These are phyloP conservation scores for Astrothelium subdiscretum DNA, from an alignment of 495 filamentous ascomycete genomes.

Conservation along the genomic window DNA sequence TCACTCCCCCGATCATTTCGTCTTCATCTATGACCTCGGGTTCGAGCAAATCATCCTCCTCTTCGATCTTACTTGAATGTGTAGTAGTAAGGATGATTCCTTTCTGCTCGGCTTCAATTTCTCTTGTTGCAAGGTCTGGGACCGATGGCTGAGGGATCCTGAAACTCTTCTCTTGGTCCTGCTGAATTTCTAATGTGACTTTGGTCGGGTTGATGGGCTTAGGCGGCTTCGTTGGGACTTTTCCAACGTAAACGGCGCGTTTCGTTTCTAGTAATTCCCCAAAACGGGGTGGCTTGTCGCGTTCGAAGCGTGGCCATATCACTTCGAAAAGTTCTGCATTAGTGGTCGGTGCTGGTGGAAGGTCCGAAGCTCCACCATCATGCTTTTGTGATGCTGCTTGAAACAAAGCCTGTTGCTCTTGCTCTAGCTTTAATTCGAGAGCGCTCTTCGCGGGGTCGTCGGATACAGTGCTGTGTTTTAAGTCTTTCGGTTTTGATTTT, in stretches of 20 bases:
- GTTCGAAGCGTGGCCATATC: slow-evolving; percentile 59
- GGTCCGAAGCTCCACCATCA: slow-evolving; percentile 29
- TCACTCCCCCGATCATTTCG: slow-evolving; percentile 56
- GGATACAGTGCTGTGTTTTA: not conserved
- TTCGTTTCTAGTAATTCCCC: slow-evolving; percentile 64
- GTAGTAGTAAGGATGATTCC: slow-evolving; percentile 35
- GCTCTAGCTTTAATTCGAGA: slow-evolving; percentile 6
- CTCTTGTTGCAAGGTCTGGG: slow-evolving; percentile 23
- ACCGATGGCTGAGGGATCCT: slow-evolving; percentile 38
- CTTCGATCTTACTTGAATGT: slow-evolving; percentile 7
- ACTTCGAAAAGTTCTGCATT: slow-evolving; percentile 55
- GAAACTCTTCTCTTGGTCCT: slow-evolving; percentile 73
- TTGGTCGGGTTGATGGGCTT: slow-evolving; percentile 78
- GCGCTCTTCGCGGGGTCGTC: not conserved
- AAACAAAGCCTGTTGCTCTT: slow-evolving; percentile 20
- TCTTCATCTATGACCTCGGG: slow-evolving; percentile 50
- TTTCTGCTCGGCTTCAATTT: slow-evolving; percentile 40
- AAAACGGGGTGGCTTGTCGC: slow-evolving; percentile 52
- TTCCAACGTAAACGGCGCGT: slow-evolving; percentile 56
- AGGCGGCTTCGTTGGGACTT: slow-evolving; percentile 59
- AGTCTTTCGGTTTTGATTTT: not conserved
- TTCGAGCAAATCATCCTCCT: slow-evolving; percentile 35
- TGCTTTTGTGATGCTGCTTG: slow-evolving; percentile 7
- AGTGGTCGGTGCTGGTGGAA: slow-evolving; percentile 49
- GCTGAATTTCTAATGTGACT: slow-evolving; percentile 67